phyloP scores from a whole-genome alignment of 768 basidiomycete genomes.

The Boletus subparvulus region DNA sequence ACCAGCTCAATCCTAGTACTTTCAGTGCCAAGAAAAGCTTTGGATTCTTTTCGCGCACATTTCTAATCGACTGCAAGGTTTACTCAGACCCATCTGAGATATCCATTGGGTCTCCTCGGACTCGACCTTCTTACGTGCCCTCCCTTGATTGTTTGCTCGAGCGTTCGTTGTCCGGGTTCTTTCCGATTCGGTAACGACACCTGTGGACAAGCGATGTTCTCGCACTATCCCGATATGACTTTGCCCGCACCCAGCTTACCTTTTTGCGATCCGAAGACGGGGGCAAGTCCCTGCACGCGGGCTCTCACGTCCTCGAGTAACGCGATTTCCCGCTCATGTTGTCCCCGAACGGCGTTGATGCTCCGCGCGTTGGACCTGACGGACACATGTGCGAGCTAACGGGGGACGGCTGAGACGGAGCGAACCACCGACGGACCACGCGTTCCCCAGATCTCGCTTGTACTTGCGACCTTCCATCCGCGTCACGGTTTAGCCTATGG shows the following conservation, averaged over 20 bases:
- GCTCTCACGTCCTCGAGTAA: slow-evolving; percentile 9
- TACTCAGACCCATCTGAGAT: slow-evolving; percentile 10
- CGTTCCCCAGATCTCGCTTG: background rate
- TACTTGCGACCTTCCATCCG: slow-evolving; percentile 12
- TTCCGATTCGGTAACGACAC: background rate
- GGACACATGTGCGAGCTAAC: slow-evolving; percentile 8
- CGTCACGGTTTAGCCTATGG: no score
- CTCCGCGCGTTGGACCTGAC: slow-evolving; percentile 7
- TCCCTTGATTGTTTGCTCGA: slow-evolving; percentile 1
- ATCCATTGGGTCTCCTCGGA: slow-evolving; percentile 2
- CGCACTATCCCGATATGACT: slow-evolving; percentile 7
- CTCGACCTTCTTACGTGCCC: slow-evolving; percentile 1
- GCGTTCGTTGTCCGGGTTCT: slow-evolving; percentile 7
- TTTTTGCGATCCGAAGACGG: slow-evolving; percentile 12
- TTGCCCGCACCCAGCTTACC: background rate
- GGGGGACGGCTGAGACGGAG: background rate
- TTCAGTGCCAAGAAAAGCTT: background rate
- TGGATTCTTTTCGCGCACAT: background rate
- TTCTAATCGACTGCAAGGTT: background rate
- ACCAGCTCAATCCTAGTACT: background rate
- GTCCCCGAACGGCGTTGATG: slow-evolving; percentile 7
- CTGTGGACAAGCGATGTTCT: slow-evolving; percentile 10
- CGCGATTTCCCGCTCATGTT: slow-evolving; percentile 10
- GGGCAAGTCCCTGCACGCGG: background rate
- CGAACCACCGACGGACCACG: background rate